Evolutionary conservation across 176 grass and related monocot genomes (phyloP).

Genomic region (Thinopyrum elongatum): DNA sequence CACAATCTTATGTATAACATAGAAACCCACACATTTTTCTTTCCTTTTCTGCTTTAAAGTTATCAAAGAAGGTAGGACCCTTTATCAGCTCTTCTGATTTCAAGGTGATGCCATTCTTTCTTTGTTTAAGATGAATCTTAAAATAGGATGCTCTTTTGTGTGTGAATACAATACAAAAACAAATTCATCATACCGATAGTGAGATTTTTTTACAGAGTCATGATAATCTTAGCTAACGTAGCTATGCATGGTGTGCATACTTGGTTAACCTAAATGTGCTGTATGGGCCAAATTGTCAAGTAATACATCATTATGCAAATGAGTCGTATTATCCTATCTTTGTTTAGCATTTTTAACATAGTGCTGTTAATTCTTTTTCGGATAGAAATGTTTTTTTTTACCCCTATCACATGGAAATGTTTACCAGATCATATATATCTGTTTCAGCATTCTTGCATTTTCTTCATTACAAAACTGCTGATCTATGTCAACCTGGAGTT

Average conservation of each 20-base stretch:
- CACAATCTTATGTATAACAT: not conserved
- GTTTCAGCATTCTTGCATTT: not conserved
- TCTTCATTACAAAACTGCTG: not conserved
- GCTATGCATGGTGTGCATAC: not conserved
- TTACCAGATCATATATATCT: not conserved
- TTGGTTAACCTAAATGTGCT: not conserved
- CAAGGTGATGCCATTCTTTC: slow-evolving; percentile 1
- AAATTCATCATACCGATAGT: not conserved
- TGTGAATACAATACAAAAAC: not conserved
- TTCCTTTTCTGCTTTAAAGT: not conserved
- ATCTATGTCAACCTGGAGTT: not conserved
- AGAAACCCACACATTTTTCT: not conserved
- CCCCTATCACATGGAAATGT: not conserved
- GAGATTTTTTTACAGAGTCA: not conserved
- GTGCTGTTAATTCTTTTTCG: not conserved
- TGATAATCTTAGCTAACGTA: not conserved
- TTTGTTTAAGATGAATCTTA: not conserved
- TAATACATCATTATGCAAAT: not conserved
- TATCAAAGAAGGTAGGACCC: not conserved
- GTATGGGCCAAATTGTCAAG: not conserved
- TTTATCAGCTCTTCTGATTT: not conserved
- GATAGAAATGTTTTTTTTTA: too few species aligned
- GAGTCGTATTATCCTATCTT: not conserved
- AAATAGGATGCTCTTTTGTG: not conserved
- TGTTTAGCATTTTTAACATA: not conserved